A percentile compares a stretch with the other conserved stretches of the same genome.
These are phyloP conservation scores for Solanum appendiculatum DNA, from an alignment of 257 asterid species.

Conservation along the genomic window DNA sequence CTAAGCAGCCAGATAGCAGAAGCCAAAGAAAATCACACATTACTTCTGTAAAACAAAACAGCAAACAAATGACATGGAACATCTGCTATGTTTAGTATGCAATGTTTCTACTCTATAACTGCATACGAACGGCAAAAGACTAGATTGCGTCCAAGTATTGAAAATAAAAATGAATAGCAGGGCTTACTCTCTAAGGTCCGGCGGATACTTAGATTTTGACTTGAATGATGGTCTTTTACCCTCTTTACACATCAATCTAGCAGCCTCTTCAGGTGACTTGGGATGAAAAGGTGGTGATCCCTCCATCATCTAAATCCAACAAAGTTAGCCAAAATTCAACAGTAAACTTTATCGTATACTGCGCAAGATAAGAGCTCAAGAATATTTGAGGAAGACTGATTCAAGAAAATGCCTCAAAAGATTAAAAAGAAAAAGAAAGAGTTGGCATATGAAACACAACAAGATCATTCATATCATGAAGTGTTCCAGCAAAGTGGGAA, in stretches of 20 bases:
- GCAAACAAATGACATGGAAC: neutral
- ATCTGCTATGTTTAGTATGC: neutral
- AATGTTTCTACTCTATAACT: neutral
- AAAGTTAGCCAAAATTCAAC: neutral
- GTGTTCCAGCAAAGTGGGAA: neutral
- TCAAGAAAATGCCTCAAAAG: neutral
- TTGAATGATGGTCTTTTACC: conserved; percentile 74
- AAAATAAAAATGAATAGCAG: neutral
- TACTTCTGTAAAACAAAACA: neutral
- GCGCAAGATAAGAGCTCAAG: neutral
- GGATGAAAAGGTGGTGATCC: conserved; percentile 70
- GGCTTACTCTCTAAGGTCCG: conserved; percentile 77
- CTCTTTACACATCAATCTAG: conserved; percentile 54
- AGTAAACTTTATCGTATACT: neutral
- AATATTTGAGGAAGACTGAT: neutral
- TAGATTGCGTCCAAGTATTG: neutral
- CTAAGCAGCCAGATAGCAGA: neutral
- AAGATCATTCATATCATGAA: neutral
- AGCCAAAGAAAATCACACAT: neutral
- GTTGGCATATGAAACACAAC: neutral
- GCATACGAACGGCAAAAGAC: neutral
- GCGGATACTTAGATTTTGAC: conserved; percentile 73
- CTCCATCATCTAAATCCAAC: conserved; percentile 70
- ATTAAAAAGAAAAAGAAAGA: neutral
- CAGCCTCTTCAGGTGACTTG: conserved; percentile 65